Base-by-base conservation (phyloP, 202 grass and related monocot genomes). In the Schoenoplectus triqueter region DNA sequence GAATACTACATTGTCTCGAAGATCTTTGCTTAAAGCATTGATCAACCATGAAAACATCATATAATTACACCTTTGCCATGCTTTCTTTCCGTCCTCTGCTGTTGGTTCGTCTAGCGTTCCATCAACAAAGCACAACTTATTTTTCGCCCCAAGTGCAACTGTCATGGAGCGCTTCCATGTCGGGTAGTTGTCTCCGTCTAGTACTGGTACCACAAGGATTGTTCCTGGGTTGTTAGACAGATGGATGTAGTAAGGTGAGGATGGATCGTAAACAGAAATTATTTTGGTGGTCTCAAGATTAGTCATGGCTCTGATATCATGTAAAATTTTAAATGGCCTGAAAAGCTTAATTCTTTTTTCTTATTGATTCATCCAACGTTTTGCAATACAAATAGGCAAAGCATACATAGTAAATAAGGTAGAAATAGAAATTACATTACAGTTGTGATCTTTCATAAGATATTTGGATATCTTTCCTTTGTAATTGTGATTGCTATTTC, bases 171-270 rank as follows among this genome's bases (percentile, higher is more conserved):
- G 52, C 73, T 77, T 15, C 31, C 45, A 72, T 11, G 41, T 48
- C 18, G 2, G 6, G 10, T 7, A 18, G 42, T 84, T 84, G 7
- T 71, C 46, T 15, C 64, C 64, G 3, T 45, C 55, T 18, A 83
- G 11, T n/a, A 13, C 14, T 83, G 51, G 63, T n/a, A 15, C 4
- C 10, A 64, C 19, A 44, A 83, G 46, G 4, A 54, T 4, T 5
- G 45, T 6, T 3, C 62, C 80, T 10, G 10, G 11, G 20, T 66
- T 83, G 42, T 83, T 62, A 8, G 41, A 66, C 19, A 13, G 60
- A 50, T 69, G 20, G 3, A 83, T 17, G 22, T 69, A 82, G n/a
- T 82, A 69, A 13, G 76, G 76, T 3, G 76, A 80, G 9, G 49
- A 80, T 9, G 20, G 14, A 80, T 80, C 50, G 19, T 18, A 18